These are phyloP conservation scores for Seiridium cupressi DNA, from an alignment of 2,329 filamentous ascomycete species.

Conservation along the genomic window DNA sequence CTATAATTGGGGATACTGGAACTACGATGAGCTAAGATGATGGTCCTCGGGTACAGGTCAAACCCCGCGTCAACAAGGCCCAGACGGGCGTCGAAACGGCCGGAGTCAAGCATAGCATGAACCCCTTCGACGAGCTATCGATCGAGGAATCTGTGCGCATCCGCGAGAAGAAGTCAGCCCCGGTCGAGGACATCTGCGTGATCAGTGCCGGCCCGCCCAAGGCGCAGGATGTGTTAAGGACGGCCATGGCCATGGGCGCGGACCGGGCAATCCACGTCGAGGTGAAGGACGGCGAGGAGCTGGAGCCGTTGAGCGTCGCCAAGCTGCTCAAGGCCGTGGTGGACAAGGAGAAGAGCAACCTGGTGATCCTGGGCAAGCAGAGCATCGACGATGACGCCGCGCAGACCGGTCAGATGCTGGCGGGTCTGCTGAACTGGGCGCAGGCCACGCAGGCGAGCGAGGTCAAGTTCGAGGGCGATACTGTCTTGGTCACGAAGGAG, in stretches of 20 bases:
- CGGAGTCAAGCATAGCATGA: conserved; percentile 96
- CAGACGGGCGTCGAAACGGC: conserved; percentile 87
- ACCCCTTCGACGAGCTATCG: conserved; percentile 98
- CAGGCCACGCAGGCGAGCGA: conserved; percentile 93
- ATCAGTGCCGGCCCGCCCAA: conserved; percentile 88
- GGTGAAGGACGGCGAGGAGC: conserved; percentile 67
- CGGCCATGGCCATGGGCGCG: conserved; percentile 98
- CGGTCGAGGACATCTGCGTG: conserved; percentile 88
- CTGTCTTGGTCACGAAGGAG: conserved; percentile 79
- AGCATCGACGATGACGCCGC: conserved; percentile 94
- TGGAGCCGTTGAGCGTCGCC: conserved; percentile 89
- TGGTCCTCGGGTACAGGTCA: conserved; percentile 47
- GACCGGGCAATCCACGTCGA: conserved; percentile 91
- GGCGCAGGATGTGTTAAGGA: conserved; percentile 83
- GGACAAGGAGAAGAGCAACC: conserved; percentile 80
- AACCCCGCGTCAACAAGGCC: conserved; percentile 67
- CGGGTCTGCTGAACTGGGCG: conserved; percentile 85
- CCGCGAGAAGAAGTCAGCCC: conserved; percentile 77
- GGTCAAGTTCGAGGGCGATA: conserved; percentile 72
- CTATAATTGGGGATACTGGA: too few relatives aligned
- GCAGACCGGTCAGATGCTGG: conserved; percentile 98
- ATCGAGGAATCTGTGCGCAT: conserved; percentile 95
- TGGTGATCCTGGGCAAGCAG: conserved; percentile 95
- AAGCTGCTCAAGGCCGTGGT: conserved; percentile 83
- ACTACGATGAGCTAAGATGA: neutral